These are phyloP conservation scores for Rhytidiadelphus loreus DNA, from an alignment of 225 moss, liverwort and hornwort genomes.

Conservation along the genomic window DNA sequence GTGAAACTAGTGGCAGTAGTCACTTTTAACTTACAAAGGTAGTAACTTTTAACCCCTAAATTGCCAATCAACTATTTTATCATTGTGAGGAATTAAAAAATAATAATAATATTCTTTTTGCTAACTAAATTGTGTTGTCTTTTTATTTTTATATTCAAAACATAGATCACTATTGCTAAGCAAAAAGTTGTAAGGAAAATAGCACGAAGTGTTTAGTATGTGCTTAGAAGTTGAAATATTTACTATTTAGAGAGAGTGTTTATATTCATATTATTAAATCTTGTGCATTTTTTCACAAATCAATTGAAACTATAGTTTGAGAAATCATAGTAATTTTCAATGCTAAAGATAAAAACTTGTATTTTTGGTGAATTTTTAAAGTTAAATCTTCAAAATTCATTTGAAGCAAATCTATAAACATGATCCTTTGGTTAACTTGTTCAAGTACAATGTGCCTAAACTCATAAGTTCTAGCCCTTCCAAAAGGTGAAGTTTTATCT, in stretches of 20 bases:
- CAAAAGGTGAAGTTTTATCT: too few relatives aligned
- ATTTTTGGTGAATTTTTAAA: too few relatives aligned
- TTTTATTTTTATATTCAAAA: too few relatives aligned
- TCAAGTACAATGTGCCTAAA: too few relatives aligned
- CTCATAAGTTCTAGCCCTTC: too few relatives aligned
- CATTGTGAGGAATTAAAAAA: accelerated
- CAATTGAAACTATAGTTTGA: not conserved
- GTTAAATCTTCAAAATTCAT: too few relatives aligned
- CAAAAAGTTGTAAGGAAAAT: not conserved
- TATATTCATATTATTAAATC: not conserved
- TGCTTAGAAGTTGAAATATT: not conserved
- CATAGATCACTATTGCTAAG: accelerated
- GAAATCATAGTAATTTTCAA: not conserved
- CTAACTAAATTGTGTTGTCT: too few relatives aligned
- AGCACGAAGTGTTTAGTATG: not conserved
- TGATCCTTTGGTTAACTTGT: too few relatives aligned
- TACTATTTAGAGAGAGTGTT: too few relatives aligned
- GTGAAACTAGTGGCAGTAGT: not conserved
- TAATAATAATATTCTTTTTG: too few relatives aligned
- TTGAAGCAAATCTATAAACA: too few relatives aligned
- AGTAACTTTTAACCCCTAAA: not conserved
- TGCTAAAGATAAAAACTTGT: not conserved
- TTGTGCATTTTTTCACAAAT: not conserved
- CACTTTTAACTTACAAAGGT: not conserved
- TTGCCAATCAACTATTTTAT: not conserved